Evolutionary conservation across 2,329 filamentous ascomycete genomes (phyloP).

Genomic region (Fusarium brachygibbosum): DNA sequence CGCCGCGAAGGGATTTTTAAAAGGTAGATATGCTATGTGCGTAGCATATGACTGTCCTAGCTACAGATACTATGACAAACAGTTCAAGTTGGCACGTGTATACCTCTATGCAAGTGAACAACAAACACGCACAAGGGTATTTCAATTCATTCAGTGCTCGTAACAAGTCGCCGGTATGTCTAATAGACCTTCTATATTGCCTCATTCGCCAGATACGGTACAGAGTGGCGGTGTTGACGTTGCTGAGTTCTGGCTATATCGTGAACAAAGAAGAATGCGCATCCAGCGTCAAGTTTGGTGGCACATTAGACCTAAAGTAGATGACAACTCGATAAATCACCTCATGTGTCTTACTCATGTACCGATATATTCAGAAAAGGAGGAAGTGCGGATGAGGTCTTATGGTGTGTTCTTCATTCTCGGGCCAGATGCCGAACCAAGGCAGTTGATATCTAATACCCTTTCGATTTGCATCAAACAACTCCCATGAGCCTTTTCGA

Average conservation of each 20-base stretch:
- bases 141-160: no score
- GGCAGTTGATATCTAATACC: not conserved
- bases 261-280: not conserved
- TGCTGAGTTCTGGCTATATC: not conserved
- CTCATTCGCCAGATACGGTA: no score
- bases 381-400: not conserved
- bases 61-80: not conserved
- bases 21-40: no score
- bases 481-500: rapidly evolving
- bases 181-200: rapidly evolving
- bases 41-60: no score
- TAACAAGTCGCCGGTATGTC: rapidly evolving
- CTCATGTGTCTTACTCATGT: not conserved
- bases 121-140: not conserved
- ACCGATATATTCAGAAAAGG: no score
- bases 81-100: not conserved
- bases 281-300: not conserved
- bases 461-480: not conserved
- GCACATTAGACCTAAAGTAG: no score
- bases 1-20: no score
- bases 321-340: not conserved
- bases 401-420: not conserved
- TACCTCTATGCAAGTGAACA: not conserved
- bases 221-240: not conserved
- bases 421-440: not conserved